Conservation (phyloP, 192 early-diverging fungal species). For the Backusella morwellensis region DNA sequence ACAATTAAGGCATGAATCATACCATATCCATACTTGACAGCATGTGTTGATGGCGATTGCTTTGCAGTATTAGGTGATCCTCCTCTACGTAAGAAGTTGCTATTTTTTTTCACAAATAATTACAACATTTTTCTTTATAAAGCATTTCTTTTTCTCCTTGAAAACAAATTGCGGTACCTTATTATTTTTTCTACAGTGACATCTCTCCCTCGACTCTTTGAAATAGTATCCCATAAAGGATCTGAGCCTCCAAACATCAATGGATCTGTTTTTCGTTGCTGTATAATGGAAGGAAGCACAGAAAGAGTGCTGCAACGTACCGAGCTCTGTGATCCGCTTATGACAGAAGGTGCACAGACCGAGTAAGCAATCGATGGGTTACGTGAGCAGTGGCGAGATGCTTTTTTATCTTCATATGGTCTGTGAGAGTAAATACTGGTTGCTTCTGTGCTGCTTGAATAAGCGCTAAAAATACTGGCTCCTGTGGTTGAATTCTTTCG, state of each 20-base stretch:
- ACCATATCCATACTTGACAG: slow-evolving; percentile 33
- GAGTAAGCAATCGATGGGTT: neutral
- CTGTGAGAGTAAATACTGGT: slow-evolving; percentile 2
- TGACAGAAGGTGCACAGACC: neutral
- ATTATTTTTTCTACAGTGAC: slow-evolving; percentile 32
- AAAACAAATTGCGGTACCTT: slow-evolving; percentile 22
- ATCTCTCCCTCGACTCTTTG: slow-evolving; percentile 27
- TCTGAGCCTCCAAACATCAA: slow-evolving; percentile 31
- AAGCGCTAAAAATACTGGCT: neutral
- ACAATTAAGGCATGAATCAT: slow-evolving; percentile 35
- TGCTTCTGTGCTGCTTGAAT: slow-evolving; percentile 5
- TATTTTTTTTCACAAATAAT: slow-evolving; percentile 2
- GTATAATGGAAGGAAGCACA: neutral
- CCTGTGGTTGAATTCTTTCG: slow-evolving; percentile 4
- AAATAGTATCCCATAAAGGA: slow-evolving; percentile 33
- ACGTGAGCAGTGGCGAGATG: neutral
- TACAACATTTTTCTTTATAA: neutral
- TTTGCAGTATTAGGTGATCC: slow-evolving; percentile 38
- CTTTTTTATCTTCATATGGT: neutral
- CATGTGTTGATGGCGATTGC: slow-evolving; percentile 12
- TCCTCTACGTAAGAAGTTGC: slow-evolving; percentile 33
- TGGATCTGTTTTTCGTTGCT: slow-evolving; percentile 26
- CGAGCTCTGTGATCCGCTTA: neutral
- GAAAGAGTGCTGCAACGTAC: neutral
- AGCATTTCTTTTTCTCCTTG: neutral